Conservation (phyloP, 1,139 yeast genomes). For the Kurtzmaniella quercitrusa region DNA sequence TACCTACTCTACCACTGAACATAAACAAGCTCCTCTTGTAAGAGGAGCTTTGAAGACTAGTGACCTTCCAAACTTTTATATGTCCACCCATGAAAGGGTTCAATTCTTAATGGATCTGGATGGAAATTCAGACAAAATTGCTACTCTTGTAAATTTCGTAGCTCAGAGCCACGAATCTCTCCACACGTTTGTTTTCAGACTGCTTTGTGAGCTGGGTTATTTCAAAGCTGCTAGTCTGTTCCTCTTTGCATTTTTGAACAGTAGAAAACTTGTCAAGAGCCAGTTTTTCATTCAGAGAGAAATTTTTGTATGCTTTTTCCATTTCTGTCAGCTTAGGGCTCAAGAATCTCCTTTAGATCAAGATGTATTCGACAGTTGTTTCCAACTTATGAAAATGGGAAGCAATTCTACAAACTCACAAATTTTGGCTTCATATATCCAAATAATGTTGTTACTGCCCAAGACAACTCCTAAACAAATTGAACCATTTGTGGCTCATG, state of each 20-base stretch:
- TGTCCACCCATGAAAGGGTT: conserved; percentile 1
- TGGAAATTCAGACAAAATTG: conserved; percentile 1
- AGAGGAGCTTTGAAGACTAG: conserved; percentile 20
- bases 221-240: conserved; percentile 5
- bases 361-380: background rate
- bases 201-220: conserved; percentile 5
- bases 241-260: background rate
- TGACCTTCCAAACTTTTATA: conserved; percentile 6
- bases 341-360: background rate
- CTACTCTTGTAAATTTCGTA: conserved; percentile 3
- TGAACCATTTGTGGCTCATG: background rate
- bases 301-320: background rate
- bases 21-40: conserved; percentile 20
- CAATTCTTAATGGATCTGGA: conserved; percentile 1
- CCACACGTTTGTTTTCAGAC: conserved; percentile 6
- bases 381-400: background rate
- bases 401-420: background rate
- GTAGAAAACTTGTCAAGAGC: background rate
- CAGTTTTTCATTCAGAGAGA: background rate
- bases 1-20: conserved; percentile 20
- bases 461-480: background rate
- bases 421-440: background rate
- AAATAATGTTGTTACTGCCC: conserved; percentile 1
- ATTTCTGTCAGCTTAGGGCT: background rate
- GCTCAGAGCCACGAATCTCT: conserved; percentile 1